Conservation (phyloP, 805 yeast species). For the Saccharomycopsis sp. region DNA sequence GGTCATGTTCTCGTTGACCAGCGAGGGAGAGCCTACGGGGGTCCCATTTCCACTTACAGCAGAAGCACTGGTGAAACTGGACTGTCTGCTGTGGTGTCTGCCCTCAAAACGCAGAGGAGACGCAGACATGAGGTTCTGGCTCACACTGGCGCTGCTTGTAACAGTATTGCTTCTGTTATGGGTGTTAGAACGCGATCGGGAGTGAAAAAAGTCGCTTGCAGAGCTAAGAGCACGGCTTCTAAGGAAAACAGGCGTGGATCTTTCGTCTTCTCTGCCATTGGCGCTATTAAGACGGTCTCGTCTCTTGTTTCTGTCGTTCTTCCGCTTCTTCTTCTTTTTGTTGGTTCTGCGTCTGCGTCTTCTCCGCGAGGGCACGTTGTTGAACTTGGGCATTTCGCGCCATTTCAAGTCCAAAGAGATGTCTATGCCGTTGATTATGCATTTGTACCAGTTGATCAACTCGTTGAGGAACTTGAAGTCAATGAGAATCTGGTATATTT, state of each 20-base stretch:
- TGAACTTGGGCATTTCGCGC: conserved; percentile 66
- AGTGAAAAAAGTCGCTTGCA: conserved; percentile 11
- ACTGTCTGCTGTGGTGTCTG: conserved; percentile 1
- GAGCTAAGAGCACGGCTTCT: conserved; percentile 8
- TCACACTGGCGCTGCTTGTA: conserved; percentile 7
- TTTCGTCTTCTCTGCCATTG: neutral
- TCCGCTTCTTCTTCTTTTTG: conserved; percentile 37
- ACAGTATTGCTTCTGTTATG: conserved; percentile 4
- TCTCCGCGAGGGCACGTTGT: conserved; percentile 68
- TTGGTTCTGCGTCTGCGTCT: conserved; percentile 70
- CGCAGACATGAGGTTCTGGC: too few relatives aligned
- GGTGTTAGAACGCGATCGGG: conserved; percentile 8
- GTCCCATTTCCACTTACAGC: neutral
- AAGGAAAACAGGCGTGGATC: neutral
- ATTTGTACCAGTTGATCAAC: conserved; percentile 36
- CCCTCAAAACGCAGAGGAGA: neutral
- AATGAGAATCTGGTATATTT: conserved; percentile 16
- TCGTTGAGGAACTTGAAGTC: conserved; percentile 19
- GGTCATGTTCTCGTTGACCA: conserved; percentile 1
- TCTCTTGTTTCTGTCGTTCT: neutral
- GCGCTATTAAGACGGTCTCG: neutral
- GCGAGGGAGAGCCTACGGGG: neutral
- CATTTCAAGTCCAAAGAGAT: conserved; percentile 69
- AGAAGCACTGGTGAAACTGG: conserved; percentile 2
- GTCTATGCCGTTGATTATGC: conserved; percentile 67